Conservation (phyloP, 768 basidiomycete genomes). For the Kwoniella bestiolae region DNA sequence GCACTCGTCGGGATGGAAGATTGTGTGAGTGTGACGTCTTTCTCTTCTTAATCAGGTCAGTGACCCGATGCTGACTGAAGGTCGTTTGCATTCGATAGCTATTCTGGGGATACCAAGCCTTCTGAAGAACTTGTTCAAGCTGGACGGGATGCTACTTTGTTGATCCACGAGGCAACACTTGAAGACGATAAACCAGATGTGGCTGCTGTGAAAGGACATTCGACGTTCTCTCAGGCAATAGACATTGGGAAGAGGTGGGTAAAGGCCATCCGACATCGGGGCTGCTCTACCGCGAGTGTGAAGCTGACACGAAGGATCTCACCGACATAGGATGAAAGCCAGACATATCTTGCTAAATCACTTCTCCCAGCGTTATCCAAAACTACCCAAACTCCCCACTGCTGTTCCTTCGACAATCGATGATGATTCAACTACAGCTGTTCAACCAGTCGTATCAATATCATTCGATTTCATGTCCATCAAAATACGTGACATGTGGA, state of each 20-base stretch:
- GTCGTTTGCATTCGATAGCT: too few species aligned
- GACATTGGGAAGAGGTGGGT: conserved; percentile 71
- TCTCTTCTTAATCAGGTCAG: too few species aligned
- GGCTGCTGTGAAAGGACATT: conserved; percentile 79
- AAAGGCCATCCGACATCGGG: background rate
- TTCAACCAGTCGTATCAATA: conserved; percentile 65
- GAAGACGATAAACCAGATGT: conserved; percentile 77
- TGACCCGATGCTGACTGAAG: too few species aligned
- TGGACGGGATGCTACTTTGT: conserved; percentile 71
- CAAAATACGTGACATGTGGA: conserved; percentile 80
- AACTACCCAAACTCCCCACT: conserved; percentile 68
- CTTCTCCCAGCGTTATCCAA: conserved; percentile 92
- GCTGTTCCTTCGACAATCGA: conserved; percentile 33
- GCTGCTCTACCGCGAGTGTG: too few species aligned
- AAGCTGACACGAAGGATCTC: background rate
- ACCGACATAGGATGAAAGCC: conserved; percentile 85
- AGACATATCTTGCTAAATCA: conserved; percentile 87
- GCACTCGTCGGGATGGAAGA: conserved; percentile 74
- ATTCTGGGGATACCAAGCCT: conserved; percentile 89
- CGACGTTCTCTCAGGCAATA: conserved; percentile 87
- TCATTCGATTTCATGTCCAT: conserved; percentile 82
- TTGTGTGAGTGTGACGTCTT: conserved; percentile 64
- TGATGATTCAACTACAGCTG: background rate
- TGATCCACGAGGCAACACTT: conserved; percentile 95
- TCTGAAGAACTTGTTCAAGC: conserved; percentile 68